A percentile compares a stretch with the other conserved stretches of the same genome.
Conservation (phyloP, 192 early-diverging fungal genomes). For the Backusella liffmaniae region DNA sequence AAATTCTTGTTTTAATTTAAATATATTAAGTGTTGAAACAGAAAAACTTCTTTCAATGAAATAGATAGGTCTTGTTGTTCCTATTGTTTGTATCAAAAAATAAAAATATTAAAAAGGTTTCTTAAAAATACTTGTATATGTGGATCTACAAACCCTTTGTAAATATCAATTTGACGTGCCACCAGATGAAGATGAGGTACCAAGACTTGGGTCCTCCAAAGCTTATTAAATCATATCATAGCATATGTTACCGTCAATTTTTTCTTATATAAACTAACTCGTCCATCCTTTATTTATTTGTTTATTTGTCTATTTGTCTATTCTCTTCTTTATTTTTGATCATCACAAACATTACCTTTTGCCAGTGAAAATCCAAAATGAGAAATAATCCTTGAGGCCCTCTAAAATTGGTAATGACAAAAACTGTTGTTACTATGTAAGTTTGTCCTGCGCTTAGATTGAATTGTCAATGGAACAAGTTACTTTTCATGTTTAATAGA, state of each 20-base stretch:
- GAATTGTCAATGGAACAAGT: background rate
- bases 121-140: background rate
- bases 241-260: background rate
- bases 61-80: slow-evolving; percentile 1
- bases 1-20: slow-evolving; percentile 6
- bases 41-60: background rate
- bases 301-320: background rate
- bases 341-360: background rate
- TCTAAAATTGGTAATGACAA: no score
- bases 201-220: background rate
- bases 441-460: no score
- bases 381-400: background rate
- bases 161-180: background rate
- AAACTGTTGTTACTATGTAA: no score
- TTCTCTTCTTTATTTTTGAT: background rate
- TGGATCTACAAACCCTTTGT: background rate
- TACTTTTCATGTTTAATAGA: background rate
- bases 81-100: slow-evolving; percentile 11
- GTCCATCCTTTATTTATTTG: background rate
- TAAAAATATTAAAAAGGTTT: slow-evolving; percentile 3
- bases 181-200: background rate
- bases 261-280: background rate
- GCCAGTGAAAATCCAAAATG: background rate
- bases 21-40: background rate
- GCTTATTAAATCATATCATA: background rate